These are phyloP conservation scores for Chiua virens DNA, from an alignment of 768 basidiomycete genomes.

Conservation along the genomic window DNA sequence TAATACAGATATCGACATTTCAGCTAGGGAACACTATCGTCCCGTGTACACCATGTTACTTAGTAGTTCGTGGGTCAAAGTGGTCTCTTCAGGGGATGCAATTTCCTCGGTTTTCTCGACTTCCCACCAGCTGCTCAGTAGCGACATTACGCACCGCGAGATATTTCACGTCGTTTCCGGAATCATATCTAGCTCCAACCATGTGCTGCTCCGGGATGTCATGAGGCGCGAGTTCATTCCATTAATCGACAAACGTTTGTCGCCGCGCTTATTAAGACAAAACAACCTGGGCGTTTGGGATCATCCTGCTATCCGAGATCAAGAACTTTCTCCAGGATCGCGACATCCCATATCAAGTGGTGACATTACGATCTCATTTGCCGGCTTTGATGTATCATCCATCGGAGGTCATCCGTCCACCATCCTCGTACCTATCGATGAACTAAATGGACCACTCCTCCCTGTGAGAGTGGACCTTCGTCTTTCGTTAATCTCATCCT, in stretches of 20 bases:
- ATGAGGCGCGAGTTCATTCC: conserved; percentile 17
- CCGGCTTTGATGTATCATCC: no score
- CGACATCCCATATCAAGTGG: no score
- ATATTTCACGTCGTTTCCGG: conserved; percentile 16
- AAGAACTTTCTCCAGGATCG: not conserved
- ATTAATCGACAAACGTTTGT: not conserved
- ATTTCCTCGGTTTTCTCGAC: conserved; percentile 12
- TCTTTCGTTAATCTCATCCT: no score
- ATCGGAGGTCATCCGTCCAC: no score
- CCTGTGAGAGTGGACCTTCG: no score
- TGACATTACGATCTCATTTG: no score
- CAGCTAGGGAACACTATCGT: conserved; percentile 4
- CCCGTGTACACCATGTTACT: conserved; percentile 17
- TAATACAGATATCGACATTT: conserved; percentile 1
- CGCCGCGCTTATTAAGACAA: no score
- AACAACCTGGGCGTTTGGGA: no score
- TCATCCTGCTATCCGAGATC: conserved; percentile 11
- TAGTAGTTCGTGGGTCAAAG: conserved; percentile 12
- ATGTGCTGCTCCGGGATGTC: conserved; percentile 10
- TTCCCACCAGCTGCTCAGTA: conserved; percentile 5
- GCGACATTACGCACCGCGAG: conserved; percentile 8
- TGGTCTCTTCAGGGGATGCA: conserved; percentile 15
- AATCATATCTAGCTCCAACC: conserved; percentile 1
- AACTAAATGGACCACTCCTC: no score
- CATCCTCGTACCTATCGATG: no score